phyloP scores from a whole-genome alignment of 805 yeast genomes.

The Teunomyces lycoperdinae region DNA sequence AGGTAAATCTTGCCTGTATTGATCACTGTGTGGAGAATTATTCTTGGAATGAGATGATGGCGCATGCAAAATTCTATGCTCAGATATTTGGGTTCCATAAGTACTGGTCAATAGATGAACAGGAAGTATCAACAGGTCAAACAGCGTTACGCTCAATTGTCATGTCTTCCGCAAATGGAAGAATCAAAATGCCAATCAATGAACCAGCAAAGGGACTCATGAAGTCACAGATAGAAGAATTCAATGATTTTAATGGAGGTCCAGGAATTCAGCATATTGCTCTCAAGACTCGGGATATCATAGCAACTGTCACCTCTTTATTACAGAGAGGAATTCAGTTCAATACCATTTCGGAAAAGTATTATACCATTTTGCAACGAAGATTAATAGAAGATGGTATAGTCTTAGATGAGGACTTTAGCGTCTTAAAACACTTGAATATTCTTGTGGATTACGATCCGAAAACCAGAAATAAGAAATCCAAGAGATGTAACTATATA shows the following conservation, averaged over 20 bases:
- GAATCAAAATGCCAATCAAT: constrained; percentile 76
- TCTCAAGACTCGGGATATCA: constrained; percentile 57
- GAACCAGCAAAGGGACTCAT: constrained; percentile 73
- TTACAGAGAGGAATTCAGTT: constrained; percentile 66
- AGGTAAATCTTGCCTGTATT: constrained; percentile 42
- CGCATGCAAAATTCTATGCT: constrained; percentile 58
- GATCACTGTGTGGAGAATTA: constrained; percentile 85
- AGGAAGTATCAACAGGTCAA: constrained; percentile 63
- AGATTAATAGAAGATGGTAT: constrained; percentile 46
- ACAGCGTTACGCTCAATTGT: constrained; percentile 73
- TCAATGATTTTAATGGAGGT: constrained; percentile 68
- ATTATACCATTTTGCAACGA: constrained; percentile 51
- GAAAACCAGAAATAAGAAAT: constrained; percentile 23
- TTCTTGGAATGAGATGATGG: constrained; percentile 63
- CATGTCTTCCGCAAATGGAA: constrained; percentile 66
- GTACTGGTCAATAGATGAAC: constrained; percentile 85
- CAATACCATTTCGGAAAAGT: constrained; percentile 54
- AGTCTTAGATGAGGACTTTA: constrained; percentile 51
- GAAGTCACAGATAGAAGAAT: constrained; percentile 81
- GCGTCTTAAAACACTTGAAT: constrained; percentile 46
- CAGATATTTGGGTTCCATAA: constrained; percentile 67
- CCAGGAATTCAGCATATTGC: constrained; percentile 89
- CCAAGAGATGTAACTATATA: constrained; percentile 55
- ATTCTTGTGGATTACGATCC: constrained; percentile 78
- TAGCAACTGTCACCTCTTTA: constrained; percentile 53